phyloP scores from a whole-genome alignment of 257 asterid species.

The Marsdenia floribunda region DNA sequence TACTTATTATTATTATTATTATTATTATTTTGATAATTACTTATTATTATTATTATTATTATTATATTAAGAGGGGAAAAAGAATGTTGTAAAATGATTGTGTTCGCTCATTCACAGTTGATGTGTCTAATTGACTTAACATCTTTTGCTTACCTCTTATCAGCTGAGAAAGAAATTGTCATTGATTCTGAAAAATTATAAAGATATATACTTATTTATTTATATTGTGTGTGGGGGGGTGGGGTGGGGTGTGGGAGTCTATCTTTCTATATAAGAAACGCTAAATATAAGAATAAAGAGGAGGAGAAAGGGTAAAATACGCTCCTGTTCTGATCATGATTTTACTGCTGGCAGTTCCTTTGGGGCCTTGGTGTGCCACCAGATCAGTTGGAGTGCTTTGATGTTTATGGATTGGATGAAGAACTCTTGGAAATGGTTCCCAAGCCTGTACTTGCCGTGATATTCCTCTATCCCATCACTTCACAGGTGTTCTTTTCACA shows the following conservation, averaged over 20 bases:
- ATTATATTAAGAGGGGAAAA: background rate
- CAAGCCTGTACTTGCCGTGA: constrained; percentile 81
- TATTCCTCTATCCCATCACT: constrained; percentile 83
- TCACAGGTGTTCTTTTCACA: constrained; percentile 37
- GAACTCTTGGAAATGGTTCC: constrained; percentile 96
- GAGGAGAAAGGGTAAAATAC: background rate
- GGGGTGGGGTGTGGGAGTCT: background rate
- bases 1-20: too few relatives aligned
- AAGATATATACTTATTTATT: too few relatives aligned
- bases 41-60: too few relatives aligned
- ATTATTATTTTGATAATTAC: too few relatives aligned
- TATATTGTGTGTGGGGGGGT: background rate
- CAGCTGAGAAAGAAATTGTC: background rate
- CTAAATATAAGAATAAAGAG: background rate
- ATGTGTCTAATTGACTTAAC: background rate
- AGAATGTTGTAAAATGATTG: background rate
- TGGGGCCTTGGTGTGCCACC: constrained; percentile 89
- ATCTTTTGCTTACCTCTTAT: background rate
- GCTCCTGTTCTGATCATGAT: constrained; percentile 8
- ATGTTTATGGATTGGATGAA: constrained; percentile 92
- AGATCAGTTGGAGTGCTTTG: constrained; percentile 76
- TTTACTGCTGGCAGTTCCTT: constrained; percentile 49
- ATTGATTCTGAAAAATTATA: background rate
- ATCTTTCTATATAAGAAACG: background rate
- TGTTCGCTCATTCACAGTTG: too few relatives aligned